Base-by-base conservation (phyloP, 2,329 filamentous ascomycete species). In the Aspergillus quadricinctus region DNA sequence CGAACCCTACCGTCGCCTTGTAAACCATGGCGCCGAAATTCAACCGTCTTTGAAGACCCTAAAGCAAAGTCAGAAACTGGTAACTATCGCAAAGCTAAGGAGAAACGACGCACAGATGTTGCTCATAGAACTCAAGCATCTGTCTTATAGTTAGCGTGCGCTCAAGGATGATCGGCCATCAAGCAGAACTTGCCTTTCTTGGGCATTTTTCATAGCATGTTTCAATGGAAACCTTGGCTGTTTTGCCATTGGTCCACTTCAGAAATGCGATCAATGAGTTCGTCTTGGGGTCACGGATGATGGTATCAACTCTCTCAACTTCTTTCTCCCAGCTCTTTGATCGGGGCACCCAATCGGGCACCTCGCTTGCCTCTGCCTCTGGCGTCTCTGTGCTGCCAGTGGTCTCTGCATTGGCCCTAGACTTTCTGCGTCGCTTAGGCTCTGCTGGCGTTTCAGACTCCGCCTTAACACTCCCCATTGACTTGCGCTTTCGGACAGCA, bases 61-160 rank as follows among this genome's bases (percentile, higher is more conserved):
- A 41, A 6, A 56, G 53, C 52, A 53, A 55, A 4, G 49, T 69
- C 60, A 67, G 63, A 23, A 50, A 25, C 2, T 9, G 9, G 11
- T 41, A 21, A n/a, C 17, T 19, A 25, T 17, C 21, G 14, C 29
- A 27, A 1, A 21, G 3, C n/a, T 11, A 3, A 11, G 27, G 49
- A 17, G 4, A 41, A 49, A 27, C 28, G 31, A 66, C 75, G 70
- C 70, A 78, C 75, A 80, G 66, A 63, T 80, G 77, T 41, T 69
- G 64, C 64, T 80, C 78, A 57, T 80, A 80, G 53, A 80, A 80
- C 56, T 73, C 66, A 10, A 80, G 72, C 77, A 80, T 79, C 71
- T 78, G 53, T 9, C 17, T 48, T 14, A 8, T 46, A 14, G 55
- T 69, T 52, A 68, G 55, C 53, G 51, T 50, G 8, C 23, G n/a